phyloP scores from a whole-genome alignment of 805 yeast genomes.

The Kazachstania kunashirensis region DNA sequence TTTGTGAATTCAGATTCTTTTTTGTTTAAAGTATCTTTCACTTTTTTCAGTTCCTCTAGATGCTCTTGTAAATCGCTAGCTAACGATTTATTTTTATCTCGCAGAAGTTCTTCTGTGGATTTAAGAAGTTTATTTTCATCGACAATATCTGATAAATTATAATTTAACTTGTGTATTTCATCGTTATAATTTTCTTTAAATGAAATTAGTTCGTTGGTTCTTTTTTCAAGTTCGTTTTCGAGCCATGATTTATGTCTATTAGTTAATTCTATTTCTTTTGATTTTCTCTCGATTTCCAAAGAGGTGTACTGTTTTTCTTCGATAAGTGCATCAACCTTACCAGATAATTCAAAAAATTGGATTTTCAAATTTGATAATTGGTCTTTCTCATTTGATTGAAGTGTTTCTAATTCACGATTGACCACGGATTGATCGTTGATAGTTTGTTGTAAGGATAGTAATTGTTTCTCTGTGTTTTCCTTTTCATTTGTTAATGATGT shows the following conservation, averaged over 20 bases:
- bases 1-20: slow-evolving; percentile 43
- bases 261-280: slow-evolving; percentile 10
- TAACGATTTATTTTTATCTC: slow-evolving; percentile 30
- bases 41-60: slow-evolving; percentile 36
- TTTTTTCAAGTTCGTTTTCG: slow-evolving; percentile 8
- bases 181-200: slow-evolving; percentile 9
- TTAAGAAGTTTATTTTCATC: slow-evolving; percentile 3
- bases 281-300: slow-evolving; percentile 2
- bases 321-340: not conserved
- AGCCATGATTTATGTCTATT: slow-evolving; percentile 29
- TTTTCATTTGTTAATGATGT: not conserved
- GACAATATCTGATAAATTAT: slow-evolving; percentile 25
- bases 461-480: not conserved
- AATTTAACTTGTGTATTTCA: slow-evolving; percentile 7
- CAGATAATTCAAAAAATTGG: not conserved
- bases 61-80: slow-evolving; percentile 35
- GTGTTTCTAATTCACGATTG: not conserved
- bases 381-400: not conserved
- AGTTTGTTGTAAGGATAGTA: not conserved
- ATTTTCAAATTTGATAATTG: not conserved
- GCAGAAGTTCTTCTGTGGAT: slow-evolving; percentile 14
- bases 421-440: not conserved
- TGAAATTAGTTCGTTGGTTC: slow-evolving; percentile 6
- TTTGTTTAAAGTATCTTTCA: slow-evolving; percentile 35
- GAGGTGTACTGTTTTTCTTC: not conserved